Base-by-base conservation (phyloP, 768 basidiomycete species). In the Tulasnella sp. region DNA sequence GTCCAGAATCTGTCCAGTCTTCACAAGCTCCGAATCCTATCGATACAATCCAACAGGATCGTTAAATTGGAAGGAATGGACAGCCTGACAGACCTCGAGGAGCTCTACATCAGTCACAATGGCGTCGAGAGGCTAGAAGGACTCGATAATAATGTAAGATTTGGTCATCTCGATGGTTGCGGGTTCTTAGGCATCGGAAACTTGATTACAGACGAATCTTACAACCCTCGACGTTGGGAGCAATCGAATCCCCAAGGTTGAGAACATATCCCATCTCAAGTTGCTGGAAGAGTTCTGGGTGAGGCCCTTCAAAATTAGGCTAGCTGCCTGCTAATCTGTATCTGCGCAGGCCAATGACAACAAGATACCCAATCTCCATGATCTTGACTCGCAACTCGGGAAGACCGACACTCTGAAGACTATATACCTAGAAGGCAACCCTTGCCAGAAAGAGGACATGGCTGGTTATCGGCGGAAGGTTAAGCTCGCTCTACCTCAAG, bases 201-300 rank as follows among this genome's bases (percentile, higher is more conserved):
- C 24, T 6, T n/a, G 6, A 68, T 38, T 71, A 40, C 81, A 90
- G 90, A 81, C 81, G 46, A 93, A 94, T 81, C 88, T 99, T 21
- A 91, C 90, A 39, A 97, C 95, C 0, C 87, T 99, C 36, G 98
- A 99, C 82, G 85, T 97, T 18, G 95, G 94, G 27, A 91, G 90
- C 82, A 99, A 99, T 84, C 92, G 92, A 82, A 88, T 99, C 74
- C 85, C 89, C 52, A 88, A 87, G 78, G 88, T 98, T 36, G 96
- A 97, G 83, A 94, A 94, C 78, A 83, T 98, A 36, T 90, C 93
- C 0, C 94, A 97, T 84, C 87, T 98, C 12, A 86, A 83, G 5
- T 84, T 87, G 3, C 86, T 99, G n/a, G 94, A 96, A 83, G 98
- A 99, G 84, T 89, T 99, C 82, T 99, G 98, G 98, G 96, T 97